Base-by-base conservation (phyloP, 75 land plant species). In the Chamaecyparis obtusa region DNA sequence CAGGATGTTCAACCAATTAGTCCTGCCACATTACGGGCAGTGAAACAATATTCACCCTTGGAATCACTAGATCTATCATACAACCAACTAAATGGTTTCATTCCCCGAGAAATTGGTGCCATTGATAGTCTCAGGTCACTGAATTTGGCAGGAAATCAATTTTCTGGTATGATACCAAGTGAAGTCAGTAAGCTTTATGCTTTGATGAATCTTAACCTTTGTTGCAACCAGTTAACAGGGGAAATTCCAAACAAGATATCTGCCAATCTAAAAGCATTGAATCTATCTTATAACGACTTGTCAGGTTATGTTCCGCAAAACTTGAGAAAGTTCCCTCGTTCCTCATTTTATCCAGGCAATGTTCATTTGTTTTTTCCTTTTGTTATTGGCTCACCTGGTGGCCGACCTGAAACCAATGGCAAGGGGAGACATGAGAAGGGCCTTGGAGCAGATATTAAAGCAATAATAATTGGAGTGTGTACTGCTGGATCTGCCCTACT, bases 281-380 rank as follows among this genome's bases (percentile, higher is more conserved):
- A 94, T 80, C 89, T 95, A 39, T 92, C 99, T 3, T 87, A 89
- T 84, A 97, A 97, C 86, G 89, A 96, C 85, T 87, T 97, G 33
- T 95, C 99, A 81, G 99, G 99, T 24, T 39, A 21, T 39, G 90
- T 97, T 57, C 99, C 99, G 9, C 71, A 30, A 24, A 93, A 91
- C 79, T 90, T 97, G 76, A 72, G 74, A 82, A 88, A 77, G 75
- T 97, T 97, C 89, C 93, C 96, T 39, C 79, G 85, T 54, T 91
- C 96, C 9, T 91, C 99, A 32, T 97, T 97, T 86, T 92, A 89
- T 87, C 99, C 99, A 0, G 99, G 99, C 49, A 97, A 97, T 87
- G 13, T 83, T 16, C 84, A 89, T 30, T 88, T 97, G 43, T 39
- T 82, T 14, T 87, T 88, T 88, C 90, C 92, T 67, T 33, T 39